A percentile compares a stretch with the other conserved stretches of the same genome.
phyloP scores from a whole-genome alignment of 2,329 filamentous ascomycete species.

The Septoria petroselini region DNA sequence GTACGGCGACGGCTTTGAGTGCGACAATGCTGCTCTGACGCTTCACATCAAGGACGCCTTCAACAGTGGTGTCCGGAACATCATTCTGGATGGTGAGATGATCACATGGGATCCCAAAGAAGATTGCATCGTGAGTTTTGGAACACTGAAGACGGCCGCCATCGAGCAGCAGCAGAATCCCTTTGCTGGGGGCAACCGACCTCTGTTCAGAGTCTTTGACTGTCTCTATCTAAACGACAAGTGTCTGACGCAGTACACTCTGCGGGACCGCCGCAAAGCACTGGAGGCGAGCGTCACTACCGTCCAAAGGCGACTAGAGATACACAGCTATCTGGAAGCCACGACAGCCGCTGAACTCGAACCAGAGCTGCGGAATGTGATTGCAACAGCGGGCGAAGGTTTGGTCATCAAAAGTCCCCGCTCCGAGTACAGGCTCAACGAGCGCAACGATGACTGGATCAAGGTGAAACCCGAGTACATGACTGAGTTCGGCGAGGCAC shows the following conservation, averaged over 20 bases:
- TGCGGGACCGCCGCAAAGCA: constrained; percentile 75
- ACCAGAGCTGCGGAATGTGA: constrained; percentile 71
- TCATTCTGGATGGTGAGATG: constrained; percentile 97
- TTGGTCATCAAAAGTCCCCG: constrained; percentile 90
- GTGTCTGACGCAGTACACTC: constrained; percentile 74
- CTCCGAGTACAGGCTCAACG: constrained; percentile 81
- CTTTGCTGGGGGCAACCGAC: constrained; percentile 63
- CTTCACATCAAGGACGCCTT: constrained; percentile 77
- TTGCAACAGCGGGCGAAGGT: constrained; percentile 84
- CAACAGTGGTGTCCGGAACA: constrained; percentile 69
- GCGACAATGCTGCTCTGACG: constrained; percentile 74
- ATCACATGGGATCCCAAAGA: constrained; percentile 91
- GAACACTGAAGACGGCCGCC: constrained; percentile 88
- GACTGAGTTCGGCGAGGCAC: constrained; percentile 88
- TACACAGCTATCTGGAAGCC: constrained; percentile 69
- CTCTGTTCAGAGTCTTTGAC: constrained; percentile 84
- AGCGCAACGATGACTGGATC: constrained; percentile 93
- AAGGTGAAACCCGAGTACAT: constrained; percentile 99
- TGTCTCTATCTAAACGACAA: constrained; percentile 83
- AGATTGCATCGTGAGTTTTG: constrained; percentile 83
- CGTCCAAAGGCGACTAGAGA: constrained; percentile 73
- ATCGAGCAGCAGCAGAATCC: constrained; percentile 74
- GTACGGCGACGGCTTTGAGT: constrained; percentile 74
- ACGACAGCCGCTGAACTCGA: constrained; percentile 71
- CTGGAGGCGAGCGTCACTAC: constrained; percentile 67